These are phyloP conservation scores for Neopestalotiopsis sp. DNA, from an alignment of 2,329 filamentous ascomycete species.

Conservation along the genomic window DNA sequence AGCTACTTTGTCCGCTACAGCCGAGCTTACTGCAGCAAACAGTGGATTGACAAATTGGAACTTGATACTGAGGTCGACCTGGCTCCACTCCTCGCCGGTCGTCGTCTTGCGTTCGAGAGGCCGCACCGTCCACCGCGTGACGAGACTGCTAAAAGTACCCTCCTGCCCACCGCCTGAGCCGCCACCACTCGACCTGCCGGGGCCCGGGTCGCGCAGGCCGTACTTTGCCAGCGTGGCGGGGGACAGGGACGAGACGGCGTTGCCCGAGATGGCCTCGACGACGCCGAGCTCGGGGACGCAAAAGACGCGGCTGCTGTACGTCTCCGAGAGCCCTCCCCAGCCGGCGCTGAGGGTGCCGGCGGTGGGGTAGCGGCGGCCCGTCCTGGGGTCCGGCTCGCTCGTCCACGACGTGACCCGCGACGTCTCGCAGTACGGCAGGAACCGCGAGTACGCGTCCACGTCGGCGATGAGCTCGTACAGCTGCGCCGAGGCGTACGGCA, in stretches of 20 bases:
- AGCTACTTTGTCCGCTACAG: slow-evolving; percentile 84
- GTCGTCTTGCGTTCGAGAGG: slow-evolving; percentile 48
- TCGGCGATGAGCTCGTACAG: slow-evolving; percentile 91
- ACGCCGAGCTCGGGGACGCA: slow-evolving; percentile 72
- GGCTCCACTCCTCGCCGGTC: slow-evolving; percentile 55
- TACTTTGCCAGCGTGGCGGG: slow-evolving; percentile 36
- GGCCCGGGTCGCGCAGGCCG: slow-evolving; percentile 30
- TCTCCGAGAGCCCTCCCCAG: slow-evolving; percentile 83
- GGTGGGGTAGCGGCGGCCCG: slow-evolving; percentile 66
- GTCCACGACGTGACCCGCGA: slow-evolving; percentile 82
- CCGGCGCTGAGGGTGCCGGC: slow-evolving; percentile 83
- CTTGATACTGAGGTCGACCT: slow-evolving; percentile 77
- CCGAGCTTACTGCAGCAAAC: slow-evolving; percentile 80
- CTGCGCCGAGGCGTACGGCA: slow-evolving; percentile 73
- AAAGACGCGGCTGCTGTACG: slow-evolving; percentile 79
- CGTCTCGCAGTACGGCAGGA: slow-evolving; percentile 88
- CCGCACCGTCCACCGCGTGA: slow-evolving; percentile 72
- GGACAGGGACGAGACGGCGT: slow-evolving; percentile 50
- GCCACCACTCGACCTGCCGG: not conserved
- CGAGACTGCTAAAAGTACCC: slow-evolving; percentile 69
- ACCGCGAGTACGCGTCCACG: slow-evolving; percentile 80
- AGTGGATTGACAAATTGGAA: slow-evolving; percentile 91
- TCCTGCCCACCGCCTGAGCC: slow-evolving; percentile 31
- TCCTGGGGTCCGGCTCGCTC: slow-evolving; percentile 35
- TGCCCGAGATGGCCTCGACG: slow-evolving; percentile 80